Percentiles rank a stretch among this genome's conserved stretches.
Evolutionary conservation across 345 rosid genomes (phyloP).

Genomic region (Gossypium ekmanianum): DNA sequence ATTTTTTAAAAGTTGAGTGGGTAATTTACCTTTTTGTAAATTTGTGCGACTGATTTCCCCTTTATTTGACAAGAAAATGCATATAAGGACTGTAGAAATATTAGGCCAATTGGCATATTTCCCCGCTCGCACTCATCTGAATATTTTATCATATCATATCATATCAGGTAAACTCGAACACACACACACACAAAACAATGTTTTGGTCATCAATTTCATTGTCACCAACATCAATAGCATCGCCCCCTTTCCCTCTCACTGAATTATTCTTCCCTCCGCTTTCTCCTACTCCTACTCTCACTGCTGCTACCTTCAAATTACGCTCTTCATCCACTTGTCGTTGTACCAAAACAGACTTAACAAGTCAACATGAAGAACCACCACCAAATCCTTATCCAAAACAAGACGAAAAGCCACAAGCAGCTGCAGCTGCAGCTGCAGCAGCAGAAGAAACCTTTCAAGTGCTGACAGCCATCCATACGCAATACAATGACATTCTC

Average conservation of each 20-base stretch:
- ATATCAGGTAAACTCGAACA: background rate
- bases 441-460: conserved; percentile 33
- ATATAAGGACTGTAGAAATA: too few species aligned
- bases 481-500: conserved; percentile 62
- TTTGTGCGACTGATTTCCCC: too few species aligned
- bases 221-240: background rate
- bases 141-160: background rate
- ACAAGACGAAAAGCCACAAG: background rate
- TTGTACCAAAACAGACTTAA: background rate
- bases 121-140: background rate
- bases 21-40: too few species aligned
- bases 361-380: background rate
- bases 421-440: background rate
- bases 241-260: background rate
- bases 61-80: too few species aligned
- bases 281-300: background rate
- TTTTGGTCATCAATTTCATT: background rate
- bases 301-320: background rate
- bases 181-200: background rate
- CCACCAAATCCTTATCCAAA: background rate
- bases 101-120: background rate
- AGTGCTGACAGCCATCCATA: conserved; percentile 53
- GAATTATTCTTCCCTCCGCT: background rate
- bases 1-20: too few species aligned
- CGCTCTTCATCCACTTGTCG: background rate